These are phyloP conservation scores for Populus tremula DNA, from an alignment of 345 rosid genomes.

Conservation along the genomic window DNA sequence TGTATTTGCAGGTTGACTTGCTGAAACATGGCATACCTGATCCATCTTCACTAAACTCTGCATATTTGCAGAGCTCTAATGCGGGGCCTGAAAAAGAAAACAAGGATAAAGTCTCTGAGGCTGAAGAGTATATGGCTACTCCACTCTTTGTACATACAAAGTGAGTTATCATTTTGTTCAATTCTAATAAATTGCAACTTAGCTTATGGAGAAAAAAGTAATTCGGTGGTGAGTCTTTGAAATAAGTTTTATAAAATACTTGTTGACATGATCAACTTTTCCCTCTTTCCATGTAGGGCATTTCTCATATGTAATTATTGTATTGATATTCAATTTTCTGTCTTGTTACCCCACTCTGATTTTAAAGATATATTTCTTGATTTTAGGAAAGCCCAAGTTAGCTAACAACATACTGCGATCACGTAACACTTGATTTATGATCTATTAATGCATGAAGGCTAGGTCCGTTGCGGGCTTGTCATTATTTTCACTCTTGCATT, in stretches of 20 bases:
- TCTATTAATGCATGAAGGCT: too few species aligned
- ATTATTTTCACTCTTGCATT: too few species aligned
- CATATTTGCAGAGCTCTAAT: constrained; percentile 44
- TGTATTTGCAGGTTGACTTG: constrained; percentile 63
- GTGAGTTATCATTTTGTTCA: constrained; percentile 40
- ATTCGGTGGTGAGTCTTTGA: background rate
- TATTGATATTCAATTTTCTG: background rate
- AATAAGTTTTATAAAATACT: too few species aligned
- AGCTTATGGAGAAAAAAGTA: background rate
- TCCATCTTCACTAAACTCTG: constrained; percentile 53
- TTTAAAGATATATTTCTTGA: background rate
- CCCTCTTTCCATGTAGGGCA: background rate
- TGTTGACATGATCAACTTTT: background rate
- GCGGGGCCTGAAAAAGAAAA: constrained; percentile 49
- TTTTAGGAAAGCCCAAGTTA: background rate
- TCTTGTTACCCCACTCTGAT: background rate
- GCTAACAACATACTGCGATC: background rate
- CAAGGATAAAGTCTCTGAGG: constrained; percentile 44
- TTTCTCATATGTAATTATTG: background rate
- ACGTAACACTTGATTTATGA: too few species aligned
- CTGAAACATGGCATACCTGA: constrained; percentile 82
- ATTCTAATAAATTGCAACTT: background rate
- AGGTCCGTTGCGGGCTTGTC: too few species aligned
- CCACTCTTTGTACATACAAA: constrained; percentile 76
- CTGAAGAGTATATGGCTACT: constrained; percentile 66